Evolutionary conservation across 495 filamentous ascomycete genomes (phyloP), one percentile per base, ranked within the genome.

Genomic region (Cercophora newfieldiana): DNA sequence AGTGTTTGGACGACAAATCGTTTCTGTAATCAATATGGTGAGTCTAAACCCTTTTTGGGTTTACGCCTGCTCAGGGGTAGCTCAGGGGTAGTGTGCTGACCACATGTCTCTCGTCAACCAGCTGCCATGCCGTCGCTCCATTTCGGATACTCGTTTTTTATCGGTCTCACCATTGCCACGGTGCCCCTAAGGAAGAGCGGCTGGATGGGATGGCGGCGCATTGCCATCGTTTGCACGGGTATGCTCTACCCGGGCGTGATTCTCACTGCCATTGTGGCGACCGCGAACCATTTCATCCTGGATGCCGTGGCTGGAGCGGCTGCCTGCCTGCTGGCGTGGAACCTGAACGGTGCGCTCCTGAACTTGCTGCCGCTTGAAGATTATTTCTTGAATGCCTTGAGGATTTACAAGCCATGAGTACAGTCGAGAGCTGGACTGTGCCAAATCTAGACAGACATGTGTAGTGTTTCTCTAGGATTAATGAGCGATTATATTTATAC

Each of bases 71-170:
- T n/a, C n/a, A n/a, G n/a, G n/a, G n/a, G n/a, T n/a, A n/a, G n/a
- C n/a, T n/a, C n/a, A n/a, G n/a, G 14, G 14, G 30, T 5, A 24
- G 51, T 18, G 16, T 19, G n/a, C 14, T 22, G 22, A 26, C 14
- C 59, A 66, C 25, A 65, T 59, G 0, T 28, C 18, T 16, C 16
- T 18, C 2, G 33, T 7, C 1, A 14, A 3, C 0, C 21, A 75
- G 90, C 90, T 25, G 90, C 90, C 18, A 93, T 93, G 90, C 90
- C 90, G 7, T 88, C 88, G 18, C 83, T 93, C 67, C 90, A 93
- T 72, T 93, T 93, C 73, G 90, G 89, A 12, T 93, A 92, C 70
- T 88, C 90, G 6, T 85, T 93, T 31, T 84, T 90, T 72, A 88
- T 93, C 66, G 90, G 90, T 16, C 76, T 88, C 19, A 91, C 90